These are phyloP conservation scores for button mushroom (Agaricus bisporus) DNA, from an alignment of 768 basidiomycete genomes.

Conservation along the genomic window DNA sequence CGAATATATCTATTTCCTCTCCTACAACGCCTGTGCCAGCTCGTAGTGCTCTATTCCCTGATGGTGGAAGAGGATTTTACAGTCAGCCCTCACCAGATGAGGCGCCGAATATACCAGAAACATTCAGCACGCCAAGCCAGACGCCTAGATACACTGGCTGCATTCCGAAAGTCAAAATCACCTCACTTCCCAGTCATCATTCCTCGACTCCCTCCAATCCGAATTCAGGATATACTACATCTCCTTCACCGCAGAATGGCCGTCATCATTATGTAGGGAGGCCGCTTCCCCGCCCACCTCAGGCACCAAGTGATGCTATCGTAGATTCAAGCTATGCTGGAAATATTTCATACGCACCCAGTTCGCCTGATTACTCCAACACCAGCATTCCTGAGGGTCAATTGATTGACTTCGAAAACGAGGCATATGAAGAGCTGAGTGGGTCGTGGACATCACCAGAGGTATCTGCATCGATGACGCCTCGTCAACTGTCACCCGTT, in stretches of 20 bases:
- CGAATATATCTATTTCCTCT: slow-evolving; percentile 4
- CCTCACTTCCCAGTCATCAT: background rate
- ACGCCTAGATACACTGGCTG: background rate
- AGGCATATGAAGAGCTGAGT: slow-evolving; percentile 9
- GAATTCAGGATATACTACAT: slow-evolving; percentile 13
- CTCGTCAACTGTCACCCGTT: background rate
- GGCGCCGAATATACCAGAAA: background rate
- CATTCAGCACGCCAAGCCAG: background rate
- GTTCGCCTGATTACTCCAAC: slow-evolving; percentile 6
- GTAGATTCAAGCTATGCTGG: slow-evolving; percentile 12
- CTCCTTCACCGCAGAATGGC: slow-evolving; percentile 9
- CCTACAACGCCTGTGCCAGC: slow-evolving; percentile 10
- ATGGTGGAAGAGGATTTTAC: background rate
- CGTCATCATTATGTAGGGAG: slow-evolving; percentile 49
- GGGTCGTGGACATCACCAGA: slow-evolving; percentile 10
- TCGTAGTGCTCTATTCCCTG: background rate
- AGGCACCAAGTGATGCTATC: slow-evolving; percentile 19
- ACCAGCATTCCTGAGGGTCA: slow-evolving; percentile 40
- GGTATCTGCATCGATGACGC: slow-evolving; percentile 6
- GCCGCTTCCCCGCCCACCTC: slow-evolving; percentile 49
- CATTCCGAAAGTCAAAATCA: background rate
- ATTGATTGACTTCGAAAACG: slow-evolving; percentile 50
- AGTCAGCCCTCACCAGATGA: slow-evolving; percentile 5
- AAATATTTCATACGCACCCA: background rate
- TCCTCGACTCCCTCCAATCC: background rate